Base-by-base conservation (phyloP, 1,139 yeast species). In the Magnusiomyces sp. region DNA sequence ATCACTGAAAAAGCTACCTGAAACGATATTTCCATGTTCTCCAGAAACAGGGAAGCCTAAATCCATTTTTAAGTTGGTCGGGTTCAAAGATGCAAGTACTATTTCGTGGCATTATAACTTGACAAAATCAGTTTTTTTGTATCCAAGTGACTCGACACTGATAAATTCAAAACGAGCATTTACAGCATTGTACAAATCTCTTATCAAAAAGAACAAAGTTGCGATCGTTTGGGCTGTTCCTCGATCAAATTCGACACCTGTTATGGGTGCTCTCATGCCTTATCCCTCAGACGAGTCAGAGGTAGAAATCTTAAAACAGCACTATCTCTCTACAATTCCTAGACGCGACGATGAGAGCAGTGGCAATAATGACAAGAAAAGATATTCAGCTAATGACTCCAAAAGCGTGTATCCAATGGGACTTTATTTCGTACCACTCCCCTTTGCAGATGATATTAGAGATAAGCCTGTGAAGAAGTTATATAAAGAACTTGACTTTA, bases 181-280 rank as follows among this genome's bases (percentile, higher is more conserved):
- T 60, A 73, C 85, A 1, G 75, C 90, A 0, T 68, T 92, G 7
- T 85, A 80, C 60, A 80, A 77, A 48, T 74, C 83, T 1, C 69
- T 94, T 66, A 61, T 70, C 2, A 71, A 71, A 47, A 70, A 75
- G 47, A 60, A 52, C 5, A 77, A 77, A 59, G 80, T 76, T 58
- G 94, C 86, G 0, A 66, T 92, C 9, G 75, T 84, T 1, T 86
- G 89, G 80, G 90, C 95, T 1, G 77, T 81, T 58, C 60, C 74
- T 5, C 75, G 82, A 53, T 68, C 65, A 46, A 73, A 72, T 54
- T 67, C 88, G 0, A 64, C 74, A 47, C 94, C 96, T 0, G 58
- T 71, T 2, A 57, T 86, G 45, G 83, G 74, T 58, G 77, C 83
- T 0, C 59, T 88, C 52, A 71, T 80, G 47, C 87, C 95, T 0